Conservation (phyloP, 306 rosid species). For the Potentilla sterilis region DNA sequence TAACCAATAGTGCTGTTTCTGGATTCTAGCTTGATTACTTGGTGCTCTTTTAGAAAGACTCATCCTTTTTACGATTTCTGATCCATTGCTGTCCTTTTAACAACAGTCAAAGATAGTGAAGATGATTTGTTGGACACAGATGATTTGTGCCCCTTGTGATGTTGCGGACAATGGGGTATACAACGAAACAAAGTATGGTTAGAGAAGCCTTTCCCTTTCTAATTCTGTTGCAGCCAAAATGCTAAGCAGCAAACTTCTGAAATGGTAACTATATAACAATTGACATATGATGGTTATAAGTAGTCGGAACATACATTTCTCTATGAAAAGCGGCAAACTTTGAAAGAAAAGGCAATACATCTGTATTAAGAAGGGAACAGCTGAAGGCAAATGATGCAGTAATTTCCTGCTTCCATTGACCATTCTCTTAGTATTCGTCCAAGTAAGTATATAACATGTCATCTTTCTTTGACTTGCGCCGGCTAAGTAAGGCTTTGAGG, state of each 20-base stretch:
- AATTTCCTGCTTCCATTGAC: slow-evolving; percentile 28
- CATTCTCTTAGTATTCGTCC: slow-evolving; percentile 74
- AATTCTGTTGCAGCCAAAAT: not conserved
- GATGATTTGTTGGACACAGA: too few species aligned
- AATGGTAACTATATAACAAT: not conserved
- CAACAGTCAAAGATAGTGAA: too few species aligned
- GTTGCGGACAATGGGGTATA: too few species aligned
- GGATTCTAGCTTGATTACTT: too few species aligned
- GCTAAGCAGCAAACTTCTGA: not conserved
- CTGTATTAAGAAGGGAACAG: slow-evolving; percentile 26
- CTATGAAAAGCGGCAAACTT: slow-evolving; percentile 20
- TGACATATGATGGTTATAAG: slow-evolving; percentile 6
- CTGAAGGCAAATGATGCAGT: slow-evolving; percentile 36
- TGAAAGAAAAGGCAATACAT: slow-evolving; percentile 14
- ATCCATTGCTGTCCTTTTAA: too few species aligned
- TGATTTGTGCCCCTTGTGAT: too few species aligned
- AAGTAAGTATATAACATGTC: slow-evolving; percentile 81
- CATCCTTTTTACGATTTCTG: too few species aligned
- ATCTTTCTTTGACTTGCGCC: slow-evolving; percentile 97
- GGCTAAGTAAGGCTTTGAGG: slow-evolving; percentile 86
- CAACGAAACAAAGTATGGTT: too few species aligned
- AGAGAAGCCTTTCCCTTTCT: too few species aligned
- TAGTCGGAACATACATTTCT: slow-evolving; percentile 1
- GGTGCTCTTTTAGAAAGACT: too few species aligned
- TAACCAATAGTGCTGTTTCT: too few species aligned